phyloP scores from a whole-genome alignment of 2,329 filamentous ascomycete species.

The Nigrospora oryzae region DNA sequence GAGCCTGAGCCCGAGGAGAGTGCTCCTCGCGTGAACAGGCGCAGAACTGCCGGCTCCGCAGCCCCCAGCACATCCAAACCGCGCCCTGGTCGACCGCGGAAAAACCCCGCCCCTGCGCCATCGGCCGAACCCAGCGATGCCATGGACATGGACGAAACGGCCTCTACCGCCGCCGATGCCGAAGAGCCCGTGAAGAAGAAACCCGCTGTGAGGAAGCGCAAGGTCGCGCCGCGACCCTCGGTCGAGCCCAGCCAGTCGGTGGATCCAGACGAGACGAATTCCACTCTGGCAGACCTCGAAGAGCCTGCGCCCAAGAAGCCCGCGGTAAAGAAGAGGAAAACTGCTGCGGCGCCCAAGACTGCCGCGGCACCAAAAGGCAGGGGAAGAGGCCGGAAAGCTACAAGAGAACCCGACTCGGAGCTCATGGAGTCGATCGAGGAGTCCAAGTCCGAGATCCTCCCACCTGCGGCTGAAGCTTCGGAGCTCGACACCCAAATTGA shows the following conservation, averaged over 20 bases:
- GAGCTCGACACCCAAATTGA: too few relatives aligned
- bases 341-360: constrained; percentile 31
- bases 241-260: constrained; percentile 54
- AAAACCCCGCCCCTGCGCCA: constrained; percentile 20
- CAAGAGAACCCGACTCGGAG: too few relatives aligned
- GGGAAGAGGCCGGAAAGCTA: too few relatives aligned
- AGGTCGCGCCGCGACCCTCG: constrained; percentile 16
- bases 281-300: constrained; percentile 22
- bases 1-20: constrained; percentile 35
- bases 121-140: constrained; percentile 50
- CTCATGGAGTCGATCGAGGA: too few relatives aligned
- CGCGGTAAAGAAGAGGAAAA: constrained; percentile 59
- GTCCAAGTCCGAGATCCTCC: too few relatives aligned
- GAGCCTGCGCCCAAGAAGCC: constrained; percentile 23
- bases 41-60: constrained; percentile 26
- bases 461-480: too few relatives aligned
- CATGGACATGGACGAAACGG: constrained; percentile 43
- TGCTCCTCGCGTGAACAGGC: constrained; percentile 11
- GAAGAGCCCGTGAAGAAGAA: constrained; percentile 25
- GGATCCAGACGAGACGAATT: constrained; percentile 39
- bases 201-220: neutral
- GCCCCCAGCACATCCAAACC: constrained; percentile 36
- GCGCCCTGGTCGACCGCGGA: constrained; percentile 31
- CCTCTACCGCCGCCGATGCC: constrained; percentile 21
- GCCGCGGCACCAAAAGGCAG: neutral